Percentiles rank a stretch among this genome's conserved stretches.
phyloP scores from a whole-genome alignment of 176 grass and related monocot genomes.

The Paspalum notatum region DNA sequence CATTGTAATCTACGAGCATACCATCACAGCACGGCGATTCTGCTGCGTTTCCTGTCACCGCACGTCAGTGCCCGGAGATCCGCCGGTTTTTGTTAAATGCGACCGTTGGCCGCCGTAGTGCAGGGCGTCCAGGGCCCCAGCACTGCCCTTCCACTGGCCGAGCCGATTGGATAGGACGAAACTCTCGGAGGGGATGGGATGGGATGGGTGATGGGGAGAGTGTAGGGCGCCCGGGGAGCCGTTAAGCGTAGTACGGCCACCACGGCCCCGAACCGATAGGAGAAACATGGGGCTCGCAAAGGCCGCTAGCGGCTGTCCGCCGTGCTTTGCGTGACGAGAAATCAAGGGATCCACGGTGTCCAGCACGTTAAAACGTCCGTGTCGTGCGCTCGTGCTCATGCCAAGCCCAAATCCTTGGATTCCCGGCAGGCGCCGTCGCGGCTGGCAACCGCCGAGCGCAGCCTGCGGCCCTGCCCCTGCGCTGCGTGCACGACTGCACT shows the following conservation, averaged over 20 bases:
- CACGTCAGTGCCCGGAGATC: slow-evolving; percentile 17
- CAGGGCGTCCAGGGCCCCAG: neutral
- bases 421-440: no score
- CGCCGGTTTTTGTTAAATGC: slow-evolving; percentile 42
- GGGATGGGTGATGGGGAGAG: neutral
- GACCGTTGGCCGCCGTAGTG: slow-evolving; percentile 40
- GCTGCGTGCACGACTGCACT: neutral
- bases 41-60: no score
- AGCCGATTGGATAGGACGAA: neutral
- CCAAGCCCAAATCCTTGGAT: no score
- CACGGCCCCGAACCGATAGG: neutral
- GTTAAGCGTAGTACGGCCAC: slow-evolving; percentile 31
- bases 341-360: slow-evolving; percentile 10
- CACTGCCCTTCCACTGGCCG: neutral
- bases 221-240: no score
- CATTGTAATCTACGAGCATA: slow-evolving; percentile 13
- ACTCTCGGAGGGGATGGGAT: neutral
- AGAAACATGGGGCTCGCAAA: neutral
- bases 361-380: no score
- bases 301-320: neutral
- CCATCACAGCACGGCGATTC: slow-evolving; percentile 35
- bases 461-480: neutral
- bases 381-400: no score
- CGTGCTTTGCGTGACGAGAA: slow-evolving; percentile 31
- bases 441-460: neutral